A percentile compares a stretch with the other conserved stretches of the same genome.
phyloP scores from a whole-genome alignment of 371 early-diverging fungal species.

The Actinomortierella wolfii region DNA sequence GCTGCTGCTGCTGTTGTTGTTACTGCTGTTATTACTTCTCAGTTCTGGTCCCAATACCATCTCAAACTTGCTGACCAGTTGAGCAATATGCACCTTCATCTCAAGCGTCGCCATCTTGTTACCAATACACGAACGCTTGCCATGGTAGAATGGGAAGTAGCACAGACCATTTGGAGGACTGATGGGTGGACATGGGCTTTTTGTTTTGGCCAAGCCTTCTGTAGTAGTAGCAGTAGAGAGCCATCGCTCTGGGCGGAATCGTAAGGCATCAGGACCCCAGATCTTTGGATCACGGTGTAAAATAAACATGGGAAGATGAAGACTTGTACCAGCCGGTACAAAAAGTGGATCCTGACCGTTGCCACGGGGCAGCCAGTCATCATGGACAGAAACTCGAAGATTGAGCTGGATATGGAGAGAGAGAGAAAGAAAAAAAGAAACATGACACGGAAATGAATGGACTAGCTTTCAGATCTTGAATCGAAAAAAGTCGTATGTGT shows the following conservation, averaged over 20 bases:
- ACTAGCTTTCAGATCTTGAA: too few relatives aligned
- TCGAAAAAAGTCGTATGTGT: too few relatives aligned
- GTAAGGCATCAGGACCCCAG: conserved; percentile 63
- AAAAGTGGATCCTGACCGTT: conserved; percentile 32
- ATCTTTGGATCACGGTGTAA: conserved; percentile 53
- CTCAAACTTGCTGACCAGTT: conserved; percentile 28
- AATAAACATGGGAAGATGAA: conserved; percentile 49
- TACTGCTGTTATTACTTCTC: conserved; percentile 10
- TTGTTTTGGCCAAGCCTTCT: neutral
- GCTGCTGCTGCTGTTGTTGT: too few relatives aligned
- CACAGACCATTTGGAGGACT: conserved; percentile 35
- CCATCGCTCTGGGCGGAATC: conserved; percentile 68
- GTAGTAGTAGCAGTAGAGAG: conserved; percentile 7
- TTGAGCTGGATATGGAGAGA: conserved; percentile 15
- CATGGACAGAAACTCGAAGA: conserved; percentile 34
- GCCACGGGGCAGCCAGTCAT: conserved; percentile 32
- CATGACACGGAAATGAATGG: neutral
- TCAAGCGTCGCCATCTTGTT: conserved; percentile 51
- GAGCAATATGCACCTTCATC: conserved; percentile 45
- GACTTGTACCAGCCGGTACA: conserved; percentile 58
- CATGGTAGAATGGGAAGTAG: conserved; percentile 47
- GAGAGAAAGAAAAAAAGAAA: neutral
- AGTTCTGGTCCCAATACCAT: conserved; percentile 35
- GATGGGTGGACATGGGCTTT: conserved; percentile 18
- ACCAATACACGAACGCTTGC: conserved; percentile 50